Percentiles rank a stretch among this genome's conserved stretches.
Evolutionary conservation across 2,329 filamentous ascomycete species (phyloP).

Genomic region (Aphanoascus verrucosus): DNA sequence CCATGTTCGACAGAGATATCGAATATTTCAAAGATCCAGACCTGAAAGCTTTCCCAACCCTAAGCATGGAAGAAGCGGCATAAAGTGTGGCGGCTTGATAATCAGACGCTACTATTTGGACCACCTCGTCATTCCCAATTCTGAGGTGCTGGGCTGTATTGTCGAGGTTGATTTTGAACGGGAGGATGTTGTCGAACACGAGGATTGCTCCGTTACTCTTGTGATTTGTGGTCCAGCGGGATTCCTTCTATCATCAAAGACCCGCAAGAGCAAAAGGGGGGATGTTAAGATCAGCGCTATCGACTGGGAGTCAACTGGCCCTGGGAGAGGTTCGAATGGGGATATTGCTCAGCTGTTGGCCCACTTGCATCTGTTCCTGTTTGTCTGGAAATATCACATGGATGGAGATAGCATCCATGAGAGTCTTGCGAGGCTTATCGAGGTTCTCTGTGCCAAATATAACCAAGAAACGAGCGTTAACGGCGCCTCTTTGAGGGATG

Average conservation of each 20-base stretch:
- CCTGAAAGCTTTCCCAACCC: conserved; percentile 1
- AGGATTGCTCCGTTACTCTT: conserved; percentile 6
- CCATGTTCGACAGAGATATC: conserved; percentile 3
- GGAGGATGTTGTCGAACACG: conserved; percentile 3
- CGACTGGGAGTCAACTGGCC: conserved; percentile 13
- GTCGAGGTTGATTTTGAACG: conserved; percentile 13
- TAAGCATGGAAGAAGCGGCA: conserved; percentile 8
- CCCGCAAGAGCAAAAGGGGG: background rate
- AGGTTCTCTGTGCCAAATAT: conserved; percentile 9
- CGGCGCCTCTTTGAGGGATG: background rate
- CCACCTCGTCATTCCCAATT: conserved; percentile 3
- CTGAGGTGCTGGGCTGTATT: background rate
- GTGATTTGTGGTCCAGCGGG: conserved; percentile 12
- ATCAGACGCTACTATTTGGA: conserved; percentile 8
- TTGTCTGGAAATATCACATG: conserved; percentile 4
- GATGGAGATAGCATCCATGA: no score
- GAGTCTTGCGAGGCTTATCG: background rate
- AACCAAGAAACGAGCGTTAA: background rate
- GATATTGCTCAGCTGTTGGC: conserved; percentile 13
- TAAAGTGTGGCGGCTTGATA: conserved; percentile 7
- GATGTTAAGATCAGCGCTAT: conserved; percentile 12
- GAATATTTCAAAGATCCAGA: background rate
- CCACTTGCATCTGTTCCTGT: conserved; percentile 13
- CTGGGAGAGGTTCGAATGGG: conserved; percentile 9
- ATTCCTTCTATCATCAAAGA: conserved; percentile 9